These are phyloP conservation scores for Melampsora abietis-canadensis DNA, from an alignment of 1,284 basidiomycete species.

Conservation along the genomic window DNA sequence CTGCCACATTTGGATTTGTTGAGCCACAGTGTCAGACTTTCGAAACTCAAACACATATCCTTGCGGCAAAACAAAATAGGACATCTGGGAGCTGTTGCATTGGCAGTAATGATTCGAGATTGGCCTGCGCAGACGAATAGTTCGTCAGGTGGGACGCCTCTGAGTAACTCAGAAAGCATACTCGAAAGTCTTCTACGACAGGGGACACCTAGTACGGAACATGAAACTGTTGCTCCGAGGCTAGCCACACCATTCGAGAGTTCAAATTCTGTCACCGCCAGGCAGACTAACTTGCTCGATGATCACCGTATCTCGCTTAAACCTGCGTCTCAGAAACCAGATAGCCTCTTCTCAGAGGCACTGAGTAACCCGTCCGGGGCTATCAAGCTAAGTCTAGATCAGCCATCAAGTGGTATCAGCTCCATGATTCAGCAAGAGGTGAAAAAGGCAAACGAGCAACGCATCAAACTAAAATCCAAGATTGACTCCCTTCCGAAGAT, in stretches of 20 bases:
- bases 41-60: constrained; percentile 78
- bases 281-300: constrained; percentile 24
- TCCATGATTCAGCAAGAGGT: constrained; percentile 24
- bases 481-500: constrained; percentile 32
- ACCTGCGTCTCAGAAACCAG: neutral
- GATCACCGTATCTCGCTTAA: neutral
- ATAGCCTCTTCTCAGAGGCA: neutral
- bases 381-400: neutral
- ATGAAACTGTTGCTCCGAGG: neutral
- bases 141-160: constrained; percentile 22
- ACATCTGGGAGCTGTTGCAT: constrained; percentile 74
- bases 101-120: constrained; percentile 92
- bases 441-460: constrained; percentile 29
- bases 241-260: constrained; percentile 8
- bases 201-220: neutral
- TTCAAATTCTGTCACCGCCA: constrained; percentile 33
- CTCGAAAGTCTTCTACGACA: neutral
- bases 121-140: constrained; percentile 69
- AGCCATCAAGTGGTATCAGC: neutral
- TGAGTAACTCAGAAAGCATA: constrained; percentile 42
- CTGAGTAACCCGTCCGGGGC: neutral
- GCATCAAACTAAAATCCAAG: constrained; percentile 24
- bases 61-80: constrained; percentile 79
- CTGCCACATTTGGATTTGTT: constrained; percentile 16
- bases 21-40: constrained; percentile 74